Evolutionary conservation across 2,329 filamentous ascomycete genomes (phyloP), one percentile per base, ranked within the genome.

Genomic region (Cladophialophora chaetospira): DNA sequence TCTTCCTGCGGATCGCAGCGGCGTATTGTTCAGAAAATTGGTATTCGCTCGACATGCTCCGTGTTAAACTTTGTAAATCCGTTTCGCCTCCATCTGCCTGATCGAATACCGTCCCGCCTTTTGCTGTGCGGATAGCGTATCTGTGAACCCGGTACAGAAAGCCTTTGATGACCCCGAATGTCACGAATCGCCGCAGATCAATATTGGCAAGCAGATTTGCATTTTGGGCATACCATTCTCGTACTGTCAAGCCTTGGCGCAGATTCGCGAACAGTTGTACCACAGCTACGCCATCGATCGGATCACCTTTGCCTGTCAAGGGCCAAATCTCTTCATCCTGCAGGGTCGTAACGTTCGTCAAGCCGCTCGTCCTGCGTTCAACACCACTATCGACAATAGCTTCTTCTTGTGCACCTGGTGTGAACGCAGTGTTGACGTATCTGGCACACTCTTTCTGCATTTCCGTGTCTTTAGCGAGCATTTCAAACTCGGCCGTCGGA

Each of bases 81-180:
- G 44, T 19, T 2, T 43, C 19, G 1, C 35, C 48, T 42, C 46
- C 53, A 10, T 49, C 43, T 4, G 13, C 10, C 4, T 28, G 23
- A n/a, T 40, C 49, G 23, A 29, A 38, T 29, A 31, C 29, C 21
- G 40, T 28, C 4, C 45, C 35, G 13, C 31, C 51, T 43, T 33
- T 72, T 64, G 1, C 70, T 67, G 4, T 75, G 72, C 42, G 73
- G 69, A 63, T 95, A 83, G 91, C 88, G 70, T 95, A 95, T 71
- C 94, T 95, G 75, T 97, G 91, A 36, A 97, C 87, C 29, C 94
- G 85, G 72, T 97, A 97, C 21, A 99, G 75, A 65, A 95, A 89
- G 13, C 93, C 92, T 74, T 97, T 97, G 71, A 97, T 96, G 57
- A 97, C 83, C 55, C 93, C 94, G 68, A 97, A 99, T 57, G 96